Conservation (phyloP, 441 rosid genomes). For the Erodium texanum region DNA sequence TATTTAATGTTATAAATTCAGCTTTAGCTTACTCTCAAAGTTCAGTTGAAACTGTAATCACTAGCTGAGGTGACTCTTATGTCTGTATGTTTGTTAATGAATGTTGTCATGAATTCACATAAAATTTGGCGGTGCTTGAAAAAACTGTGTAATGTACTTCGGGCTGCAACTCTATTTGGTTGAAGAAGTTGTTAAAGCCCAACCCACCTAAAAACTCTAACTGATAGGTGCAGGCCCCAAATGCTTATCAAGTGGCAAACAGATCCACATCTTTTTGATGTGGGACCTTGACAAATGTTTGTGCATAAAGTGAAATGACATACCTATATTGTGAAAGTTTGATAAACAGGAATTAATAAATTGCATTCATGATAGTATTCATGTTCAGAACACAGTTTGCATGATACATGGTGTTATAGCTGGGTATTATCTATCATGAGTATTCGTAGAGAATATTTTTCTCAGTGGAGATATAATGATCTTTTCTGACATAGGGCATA, state of each 20-base stretch:
- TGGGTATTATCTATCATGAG: background rate
- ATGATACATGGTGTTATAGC: background rate
- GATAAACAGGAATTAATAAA: background rate
- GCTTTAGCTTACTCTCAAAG: conserved; percentile 2
- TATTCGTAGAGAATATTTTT: background rate
- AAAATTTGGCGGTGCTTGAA: no score
- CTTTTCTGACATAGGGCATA: background rate
- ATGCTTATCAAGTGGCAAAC: no score
- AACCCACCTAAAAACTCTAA: no score
- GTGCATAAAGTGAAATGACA: background rate
- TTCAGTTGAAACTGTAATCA: background rate
- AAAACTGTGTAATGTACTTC: background rate
- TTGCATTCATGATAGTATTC: background rate
- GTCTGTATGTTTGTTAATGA: background rate
- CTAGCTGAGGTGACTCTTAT: conserved; percentile 1
- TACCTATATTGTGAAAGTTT: background rate
- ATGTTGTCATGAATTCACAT: background rate
- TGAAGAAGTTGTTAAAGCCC: no score
- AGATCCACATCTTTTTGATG: no score
- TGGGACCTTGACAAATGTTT: no score
- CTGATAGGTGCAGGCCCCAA: no score
- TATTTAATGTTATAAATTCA: background rate
- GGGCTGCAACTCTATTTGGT: background rate
- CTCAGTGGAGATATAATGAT: conserved; percentile 4
- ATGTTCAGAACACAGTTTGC: background rate